Base-by-base conservation (phyloP, 1,284 basidiomycete genomes). In the Leccinum insolens region DNA sequence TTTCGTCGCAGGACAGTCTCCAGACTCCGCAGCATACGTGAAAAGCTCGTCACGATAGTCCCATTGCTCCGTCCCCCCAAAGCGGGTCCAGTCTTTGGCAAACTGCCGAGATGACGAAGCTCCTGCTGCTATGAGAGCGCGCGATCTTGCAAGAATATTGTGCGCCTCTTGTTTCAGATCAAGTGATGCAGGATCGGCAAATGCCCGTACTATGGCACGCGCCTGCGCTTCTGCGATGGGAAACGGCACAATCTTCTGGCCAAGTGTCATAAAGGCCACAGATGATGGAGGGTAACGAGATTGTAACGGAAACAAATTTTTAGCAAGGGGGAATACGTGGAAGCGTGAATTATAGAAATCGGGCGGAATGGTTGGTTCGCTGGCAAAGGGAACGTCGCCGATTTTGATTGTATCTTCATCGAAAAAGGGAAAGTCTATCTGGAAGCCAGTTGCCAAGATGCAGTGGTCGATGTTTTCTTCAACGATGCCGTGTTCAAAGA, bases 401-500 rank as follows among this genome's bases (percentile, higher is more conserved):
- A 71, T 73, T 39, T 84, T 73, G n/a, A 82, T 72, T 34, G 71
- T 73, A 37, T 67, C 62, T 2, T 76, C 71, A 3, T 79, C 69
- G 62, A 93, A 79, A 79, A 93, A 93, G 0, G 89, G 88, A 71
- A 88, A 88, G 20, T 84, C 78, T 65, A 86, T 80, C 65, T 89
- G 79, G 75, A 90, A 94, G 7, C 92, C 93, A 7, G 92, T 94
- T 2, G 91, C 93, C 11, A 94, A 80, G 62, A 93, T 86, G 70
- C 86, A 87, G 67, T 85, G 79, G 70, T 89, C 87, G 63, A 94
- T 81, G 4, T 80, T 82, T 41, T 77, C 72, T 74, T 91, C 89
- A 9, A 76, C 73, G 3, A 84, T 80, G 2, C 86, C 88, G 68
- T 90, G 89, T 68, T 85, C 85, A 72, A 92, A 91, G 28, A 82